These are phyloP conservation scores for Monilinia polystroma DNA, from an alignment of 2,329 filamentous ascomycete species.

Conservation along the genomic window DNA sequence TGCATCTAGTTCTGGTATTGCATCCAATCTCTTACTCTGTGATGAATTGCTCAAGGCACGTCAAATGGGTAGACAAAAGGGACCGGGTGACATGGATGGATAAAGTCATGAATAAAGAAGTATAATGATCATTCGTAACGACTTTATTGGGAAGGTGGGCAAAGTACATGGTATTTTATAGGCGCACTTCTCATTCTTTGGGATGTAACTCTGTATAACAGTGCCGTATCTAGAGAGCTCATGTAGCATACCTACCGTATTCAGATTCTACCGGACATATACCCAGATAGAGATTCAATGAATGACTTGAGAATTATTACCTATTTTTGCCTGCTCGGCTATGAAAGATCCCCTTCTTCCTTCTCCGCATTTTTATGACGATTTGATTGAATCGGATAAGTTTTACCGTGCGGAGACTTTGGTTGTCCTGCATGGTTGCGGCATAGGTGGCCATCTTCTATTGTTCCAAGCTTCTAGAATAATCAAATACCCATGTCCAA, in stretches of 20 bases:
- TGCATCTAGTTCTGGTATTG: conserved; percentile 91
- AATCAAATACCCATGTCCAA: neutral
- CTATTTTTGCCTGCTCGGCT: neutral
- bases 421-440: conserved; percentile 4
- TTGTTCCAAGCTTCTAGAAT: neutral
- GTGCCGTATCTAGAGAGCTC: conserved; percentile 6
- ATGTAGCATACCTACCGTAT: conserved; percentile 8
- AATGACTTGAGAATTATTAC: conserved; percentile 10
- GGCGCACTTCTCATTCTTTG: conserved; percentile 4
- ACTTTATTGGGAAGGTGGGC: conserved; percentile 13
- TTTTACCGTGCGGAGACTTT: neutral
- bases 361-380: neutral
- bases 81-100: conserved; percentile 63
- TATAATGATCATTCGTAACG: conserved; percentile 19
- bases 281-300: conserved; percentile 8
- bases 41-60: conserved; percentile 97
- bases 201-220: conserved; percentile 10
- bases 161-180: conserved; percentile 5
- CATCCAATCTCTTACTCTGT: conserved; percentile 89
- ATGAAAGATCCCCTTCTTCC: neutral
- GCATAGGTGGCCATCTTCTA: neutral
- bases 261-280: neutral
- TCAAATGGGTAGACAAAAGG: conserved; percentile 76
- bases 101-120: conserved; percentile 30
- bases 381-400: neutral